A percentile compares a stretch with the other conserved stretches of the same genome.
Evolutionary conservation across 2,329 filamentous ascomycete genomes (phyloP).

Genomic region (Pochonia chlamydosporia): DNA sequence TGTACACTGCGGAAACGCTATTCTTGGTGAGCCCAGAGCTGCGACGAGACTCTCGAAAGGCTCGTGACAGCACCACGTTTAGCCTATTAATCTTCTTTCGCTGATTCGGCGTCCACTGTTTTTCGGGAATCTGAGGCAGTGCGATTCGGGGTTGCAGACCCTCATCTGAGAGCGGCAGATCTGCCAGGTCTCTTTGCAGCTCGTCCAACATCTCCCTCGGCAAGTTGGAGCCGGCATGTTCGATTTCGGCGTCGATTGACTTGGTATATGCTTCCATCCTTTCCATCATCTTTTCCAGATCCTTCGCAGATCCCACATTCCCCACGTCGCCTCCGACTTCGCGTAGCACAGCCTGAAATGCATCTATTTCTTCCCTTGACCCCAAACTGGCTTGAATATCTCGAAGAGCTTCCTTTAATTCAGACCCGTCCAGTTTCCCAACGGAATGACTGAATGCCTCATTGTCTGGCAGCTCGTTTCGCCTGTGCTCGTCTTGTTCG

Average conservation of each 20-base stretch:
- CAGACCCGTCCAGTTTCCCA: slow-evolving; percentile 27
- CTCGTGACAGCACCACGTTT: slow-evolving; percentile 24
- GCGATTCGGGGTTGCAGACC: slow-evolving; percentile 16
- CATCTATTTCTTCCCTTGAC: slow-evolving; percentile 25
- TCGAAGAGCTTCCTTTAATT: slow-evolving; percentile 29
- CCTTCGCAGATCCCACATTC: slow-evolving; percentile 24
- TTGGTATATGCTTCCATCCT: slow-evolving; percentile 28
- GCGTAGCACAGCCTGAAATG: slow-evolving; percentile 29
- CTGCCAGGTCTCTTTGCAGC: slow-evolving; percentile 22
- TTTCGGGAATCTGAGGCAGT: slow-evolving; percentile 30
- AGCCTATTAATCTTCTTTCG: slow-evolving; percentile 31
- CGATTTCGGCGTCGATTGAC: slow-evolving; percentile 29
- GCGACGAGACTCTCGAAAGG: slow-evolving; percentile 22
- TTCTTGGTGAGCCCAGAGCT: slow-evolving; percentile 23
- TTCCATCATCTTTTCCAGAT: slow-evolving; percentile 28
- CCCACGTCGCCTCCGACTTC: slow-evolving; percentile 25
- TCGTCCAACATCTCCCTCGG: slow-evolving; percentile 27
- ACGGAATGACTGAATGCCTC: slow-evolving; percentile 36
- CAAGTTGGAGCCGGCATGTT: slow-evolving; percentile 22
- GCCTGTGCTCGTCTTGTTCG: slow-evolving; percentile 34
- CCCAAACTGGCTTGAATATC: slow-evolving; percentile 32
- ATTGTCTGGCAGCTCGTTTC: slow-evolving; percentile 32
- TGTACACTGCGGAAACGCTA: slow-evolving; percentile 39
- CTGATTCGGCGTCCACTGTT: slow-evolving; percentile 31
- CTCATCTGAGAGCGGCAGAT: slow-evolving; percentile 17